These are phyloP conservation scores for Penicillium pulvis DNA, from an alignment of 495 filamentous ascomycete genomes.

Conservation along the genomic window DNA sequence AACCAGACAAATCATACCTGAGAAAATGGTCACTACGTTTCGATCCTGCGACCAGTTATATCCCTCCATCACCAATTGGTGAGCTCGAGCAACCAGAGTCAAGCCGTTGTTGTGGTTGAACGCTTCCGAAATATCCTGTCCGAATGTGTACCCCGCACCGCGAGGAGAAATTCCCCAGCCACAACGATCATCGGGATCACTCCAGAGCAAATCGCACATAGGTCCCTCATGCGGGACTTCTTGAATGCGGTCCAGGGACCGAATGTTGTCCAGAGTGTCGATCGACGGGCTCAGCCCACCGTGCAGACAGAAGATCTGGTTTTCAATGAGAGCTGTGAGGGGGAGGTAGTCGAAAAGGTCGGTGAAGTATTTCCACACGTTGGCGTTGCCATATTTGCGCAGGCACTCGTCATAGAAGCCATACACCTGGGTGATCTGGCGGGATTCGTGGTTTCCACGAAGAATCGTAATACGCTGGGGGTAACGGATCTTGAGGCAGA, in stretches of 20 bases:
- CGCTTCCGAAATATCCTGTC: slow-evolving; percentile 98
- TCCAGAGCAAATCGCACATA: slow-evolving; percentile 98
- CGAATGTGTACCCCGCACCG: slow-evolving; percentile 98
- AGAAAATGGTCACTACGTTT: slow-evolving; percentile 98
- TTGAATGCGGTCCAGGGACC: slow-evolving; percentile 93
- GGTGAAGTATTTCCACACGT: slow-evolving; percentile 99
- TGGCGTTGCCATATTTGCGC: slow-evolving; percentile 97
- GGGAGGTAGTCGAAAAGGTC: slow-evolving; percentile 99
- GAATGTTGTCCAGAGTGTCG: slow-evolving; percentile 97
- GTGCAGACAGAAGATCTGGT: slow-evolving; percentile 99
- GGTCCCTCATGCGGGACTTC: slow-evolving; percentile 98
- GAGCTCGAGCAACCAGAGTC: slow-evolving; percentile 90
- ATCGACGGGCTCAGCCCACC: slow-evolving; percentile 95
- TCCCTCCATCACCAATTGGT: slow-evolving; percentile 97
- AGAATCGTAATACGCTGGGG: slow-evolving; percentile 96
- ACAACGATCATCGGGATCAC: slow-evolving; percentile 96
- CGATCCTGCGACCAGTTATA: slow-evolving; percentile 98
- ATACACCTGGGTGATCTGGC: slow-evolving; percentile 97
- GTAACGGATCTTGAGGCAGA: slow-evolving; percentile 94
- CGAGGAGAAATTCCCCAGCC: slow-evolving; percentile 98
- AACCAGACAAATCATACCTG: slow-evolving; percentile 59
- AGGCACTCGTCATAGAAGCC: slow-evolving; percentile 98
- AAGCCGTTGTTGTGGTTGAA: slow-evolving; percentile 99
- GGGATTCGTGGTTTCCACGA: slow-evolving; percentile 94
- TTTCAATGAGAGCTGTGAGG: slow-evolving; percentile 97